Evolutionary conservation across 1,284 basidiomycete genomes (phyloP), one percentile per base, ranked within the genome.

Genomic region (Fomitopsis pinicola): DNA sequence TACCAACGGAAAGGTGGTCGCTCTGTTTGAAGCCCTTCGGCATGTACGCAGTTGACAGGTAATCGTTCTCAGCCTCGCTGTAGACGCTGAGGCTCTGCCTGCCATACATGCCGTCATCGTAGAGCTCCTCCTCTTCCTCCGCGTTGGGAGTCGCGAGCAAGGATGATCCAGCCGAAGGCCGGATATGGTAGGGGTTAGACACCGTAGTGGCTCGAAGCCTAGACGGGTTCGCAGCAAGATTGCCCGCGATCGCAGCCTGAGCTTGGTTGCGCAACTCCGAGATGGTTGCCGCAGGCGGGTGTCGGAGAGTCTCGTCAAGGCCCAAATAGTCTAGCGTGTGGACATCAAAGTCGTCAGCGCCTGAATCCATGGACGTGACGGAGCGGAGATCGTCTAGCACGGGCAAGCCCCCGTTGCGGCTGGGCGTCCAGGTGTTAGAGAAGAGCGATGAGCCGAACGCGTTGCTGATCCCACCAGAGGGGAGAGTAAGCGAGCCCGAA

Each of bases 251-350:
- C 42, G 91, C 93, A 42, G 91, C 89, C 74, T 95, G 94, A 46
- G 91, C 90, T 73, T 94, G 94, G 66, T 84, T 91, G 66, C 91
- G 87, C 62, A 94, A 79, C 75, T 94, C 94, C 17, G 91, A 86
- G 64, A 94, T 86, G 56, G 91, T 94, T 10, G 91, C 93, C 4
- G 91, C 91, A 1, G 87, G 86, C 12, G 87, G 85, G 62, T 82
- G 83, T 59, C 84, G 82, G 66, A 82, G 81, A 1, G 70, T 78
- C 64, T 94, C 92, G 68, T 95, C 95, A 67, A 98, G 82, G 52
- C 95, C 95, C 58, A 98, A 89, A 73, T 97, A 97, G 75, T 96
- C 95, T 64, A 98, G 83, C 30, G 95, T 97, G 70, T 94, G 91
- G 56, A 95, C 92, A 71, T 95, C 92, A 73, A 94, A 92, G 61